Conservation (phyloP, 2,329 filamentous ascomycete genomes). For the Stemphylium lycopersici region DNA sequence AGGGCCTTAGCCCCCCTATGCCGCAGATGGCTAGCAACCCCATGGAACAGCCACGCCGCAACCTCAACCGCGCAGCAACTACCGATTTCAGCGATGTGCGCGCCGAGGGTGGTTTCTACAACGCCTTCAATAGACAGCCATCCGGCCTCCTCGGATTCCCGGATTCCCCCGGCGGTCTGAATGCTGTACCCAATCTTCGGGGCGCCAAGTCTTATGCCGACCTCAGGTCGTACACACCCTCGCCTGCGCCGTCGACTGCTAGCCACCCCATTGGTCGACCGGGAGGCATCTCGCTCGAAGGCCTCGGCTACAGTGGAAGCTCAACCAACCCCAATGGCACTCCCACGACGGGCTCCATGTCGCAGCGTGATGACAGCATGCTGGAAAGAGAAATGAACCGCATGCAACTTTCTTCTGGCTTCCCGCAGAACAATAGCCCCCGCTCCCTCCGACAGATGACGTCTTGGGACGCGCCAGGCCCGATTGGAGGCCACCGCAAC, state of each 20-base stretch:
- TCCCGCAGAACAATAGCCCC: slow-evolving; percentile 60
- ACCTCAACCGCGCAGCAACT: slow-evolving; percentile 91
- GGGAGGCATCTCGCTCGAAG: slow-evolving; percentile 58
- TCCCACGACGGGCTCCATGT: slow-evolving; percentile 59
- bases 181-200: slow-evolving; percentile 78
- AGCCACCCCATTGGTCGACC: slow-evolving; percentile 77
- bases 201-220: slow-evolving; percentile 97
- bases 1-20: slow-evolving; percentile 66
- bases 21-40: slow-evolving; percentile 68
- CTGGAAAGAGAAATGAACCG: slow-evolving; percentile 68
- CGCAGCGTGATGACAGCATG: slow-evolving; percentile 62
- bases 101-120: slow-evolving; percentile 75
- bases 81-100: slow-evolving; percentile 91
- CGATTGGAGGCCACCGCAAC: slow-evolving; percentile 68
- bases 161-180: slow-evolving; percentile 72
- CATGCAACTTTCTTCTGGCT: slow-evolving; percentile 62
- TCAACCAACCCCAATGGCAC: slow-evolving; percentile 72
- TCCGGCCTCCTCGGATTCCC: slow-evolving; percentile 79
- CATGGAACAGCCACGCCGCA: slow-evolving; percentile 78
- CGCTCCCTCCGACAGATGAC: slow-evolving; percentile 65
- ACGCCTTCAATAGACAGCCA: slow-evolving; percentile 77
- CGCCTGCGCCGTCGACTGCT: slow-evolving; percentile 85
- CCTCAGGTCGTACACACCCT: slow-evolving; percentile 91
- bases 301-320: slow-evolving; percentile 57
- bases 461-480: slow-evolving; percentile 65